Base-by-base conservation (phyloP, 2,329 filamentous ascomycete species). In the Fusarium verrucosum region DNA sequence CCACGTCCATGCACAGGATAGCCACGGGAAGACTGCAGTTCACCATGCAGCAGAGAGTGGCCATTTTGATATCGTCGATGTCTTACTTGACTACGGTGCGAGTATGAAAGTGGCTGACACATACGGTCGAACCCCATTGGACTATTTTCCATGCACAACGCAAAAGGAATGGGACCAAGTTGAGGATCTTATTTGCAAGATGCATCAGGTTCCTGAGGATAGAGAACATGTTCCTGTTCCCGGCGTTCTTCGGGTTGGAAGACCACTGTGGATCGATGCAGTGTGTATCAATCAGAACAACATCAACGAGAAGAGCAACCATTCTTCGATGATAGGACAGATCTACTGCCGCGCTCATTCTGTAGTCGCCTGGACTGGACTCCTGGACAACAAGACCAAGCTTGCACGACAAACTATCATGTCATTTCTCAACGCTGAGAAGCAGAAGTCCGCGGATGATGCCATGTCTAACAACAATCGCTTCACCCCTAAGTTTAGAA, bases 241-340 rank as follows among this genome's bases (percentile, higher is more conserved):
- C 0, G 19, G 40, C 0, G 10, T 25, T 0, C 1, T 58, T 1
- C 6, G 32, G 2, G 25, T 43, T 8, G 56, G 56, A 1, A 58
- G 16, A 5, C 52, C 43, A 3, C 38, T 59, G 5, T 59, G 56
- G 56, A 58, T 59, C 22, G 56, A 59, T 17, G 43, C 56, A 2
- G 16, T 59, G 1, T 59, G 52, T 19, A 19, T 50, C 10, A 6
- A 58, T 9, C 52, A 43, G 7, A 23, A 1, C 9, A 30, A 25
- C 17, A 0, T 1, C 0, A 7, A 19, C 1, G 56, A 58, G 8
- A 22, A n/a, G 2, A 8, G 3, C 3, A 43, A 4, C 5, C 37
- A 38, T 13, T n/a, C 8, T 7, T 11, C 33, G 4, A 13, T 44
- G 2, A 43, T 50, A 1, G 0, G 25, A 1, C 32, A 44, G 2